Percentiles rank a stretch among this genome's conserved stretches.
Evolutionary conservation across 2,329 filamentous ascomycete species (phyloP).

Genomic region (Gnomoniopsis smithogilvyi): DNA sequence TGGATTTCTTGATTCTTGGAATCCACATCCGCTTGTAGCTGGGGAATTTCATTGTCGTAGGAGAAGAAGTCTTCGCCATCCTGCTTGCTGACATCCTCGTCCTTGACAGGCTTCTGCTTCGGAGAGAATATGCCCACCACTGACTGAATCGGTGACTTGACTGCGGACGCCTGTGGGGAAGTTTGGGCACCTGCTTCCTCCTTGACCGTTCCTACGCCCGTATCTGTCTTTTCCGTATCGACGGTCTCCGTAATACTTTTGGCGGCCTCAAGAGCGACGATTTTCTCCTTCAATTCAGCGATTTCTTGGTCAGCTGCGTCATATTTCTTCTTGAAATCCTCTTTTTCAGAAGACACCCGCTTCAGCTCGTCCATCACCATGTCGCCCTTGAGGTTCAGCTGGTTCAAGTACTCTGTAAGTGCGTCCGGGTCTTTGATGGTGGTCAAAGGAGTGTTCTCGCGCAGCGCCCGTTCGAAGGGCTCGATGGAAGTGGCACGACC

Average conservation of each 20-base stretch:
- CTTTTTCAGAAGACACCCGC: slow-evolving; percentile 76
- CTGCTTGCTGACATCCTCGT: slow-evolving; percentile 31
- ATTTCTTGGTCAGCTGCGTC: slow-evolving; percentile 48
- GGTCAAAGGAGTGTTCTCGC: slow-evolving; percentile 87
- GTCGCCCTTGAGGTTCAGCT: slow-evolving; percentile 79
- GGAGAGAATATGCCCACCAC: slow-evolving; percentile 49
- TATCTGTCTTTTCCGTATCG: slow-evolving; percentile 29
- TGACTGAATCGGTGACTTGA: slow-evolving; percentile 45
- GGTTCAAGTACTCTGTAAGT: slow-evolving; percentile 84
- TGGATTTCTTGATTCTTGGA: slow-evolving; percentile 69
- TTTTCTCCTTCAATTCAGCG: slow-evolving; percentile 45
- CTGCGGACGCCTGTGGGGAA: slow-evolving; percentile 25
- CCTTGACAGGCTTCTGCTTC: slow-evolving; percentile 36
- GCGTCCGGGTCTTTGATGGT: slow-evolving; percentile 83
- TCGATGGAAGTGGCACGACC: slow-evolving; percentile 83
- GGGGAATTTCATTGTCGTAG: slow-evolving; percentile 81
- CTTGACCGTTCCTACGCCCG: slow-evolving; percentile 21
- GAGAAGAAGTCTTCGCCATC: slow-evolving; percentile 78
- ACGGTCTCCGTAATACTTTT: slow-evolving; percentile 24
- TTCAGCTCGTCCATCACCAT: slow-evolving; percentile 96
- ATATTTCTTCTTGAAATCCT: slow-evolving; percentile 73
- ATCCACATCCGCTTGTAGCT: slow-evolving; percentile 71
- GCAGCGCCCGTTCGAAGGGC: slow-evolving; percentile 85
- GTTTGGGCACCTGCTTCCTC: slow-evolving; percentile 22
- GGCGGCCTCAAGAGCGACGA: slow-evolving; percentile 42